Percentiles rank a stretch among this genome's conserved stretches.
Evolutionary conservation across 169 alveolate genomes (phyloP).

Genomic region (Babesia sp.): DNA sequence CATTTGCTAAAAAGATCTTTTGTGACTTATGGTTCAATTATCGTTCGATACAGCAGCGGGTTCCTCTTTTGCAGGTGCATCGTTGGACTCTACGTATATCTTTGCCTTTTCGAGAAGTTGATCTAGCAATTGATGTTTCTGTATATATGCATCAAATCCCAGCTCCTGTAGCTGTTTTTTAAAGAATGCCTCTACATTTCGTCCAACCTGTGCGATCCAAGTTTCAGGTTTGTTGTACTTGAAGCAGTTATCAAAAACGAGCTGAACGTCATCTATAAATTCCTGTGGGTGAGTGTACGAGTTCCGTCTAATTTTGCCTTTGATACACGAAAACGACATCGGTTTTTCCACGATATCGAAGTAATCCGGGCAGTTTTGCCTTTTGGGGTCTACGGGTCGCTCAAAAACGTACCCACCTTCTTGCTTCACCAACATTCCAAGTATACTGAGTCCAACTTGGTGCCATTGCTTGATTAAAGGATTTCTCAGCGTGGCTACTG

Average conservation of each 20-base stretch:
- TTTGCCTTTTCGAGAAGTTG: slow-evolving; percentile 66
- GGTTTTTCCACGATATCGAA: slow-evolving; percentile 86
- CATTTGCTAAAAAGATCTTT: background rate
- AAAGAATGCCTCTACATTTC: slow-evolving; percentile 81
- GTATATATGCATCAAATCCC: slow-evolving; percentile 64
- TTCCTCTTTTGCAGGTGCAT: background rate
- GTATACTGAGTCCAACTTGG: slow-evolving; percentile 67
- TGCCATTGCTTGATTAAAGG: slow-evolving; percentile 83
- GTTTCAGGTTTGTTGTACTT: slow-evolving; percentile 84
- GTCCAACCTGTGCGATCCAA: slow-evolving; percentile 83
- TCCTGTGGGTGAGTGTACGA: slow-evolving; percentile 79
- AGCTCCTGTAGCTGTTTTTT: slow-evolving; percentile 69
- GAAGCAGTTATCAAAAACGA: slow-evolving; percentile 82
- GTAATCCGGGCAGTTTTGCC: slow-evolving; percentile 87
- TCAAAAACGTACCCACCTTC: slow-evolving; percentile 90
- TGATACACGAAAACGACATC: slow-evolving; percentile 84
- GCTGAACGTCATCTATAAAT: slow-evolving; percentile 81
- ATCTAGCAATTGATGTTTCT: slow-evolving; percentile 65
- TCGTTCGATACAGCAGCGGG: background rate
- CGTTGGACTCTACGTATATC: slow-evolving; percentile 21
- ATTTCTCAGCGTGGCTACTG: slow-evolving; percentile 69
- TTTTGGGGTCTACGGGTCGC: slow-evolving; percentile 86
- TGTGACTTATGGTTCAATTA: background rate
- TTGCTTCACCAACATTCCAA: slow-evolving; percentile 77
- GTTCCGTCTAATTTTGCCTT: slow-evolving; percentile 76